phyloP scores from a whole-genome alignment of 2,329 filamentous ascomycete genomes.

The Didymella pinodella region DNA sequence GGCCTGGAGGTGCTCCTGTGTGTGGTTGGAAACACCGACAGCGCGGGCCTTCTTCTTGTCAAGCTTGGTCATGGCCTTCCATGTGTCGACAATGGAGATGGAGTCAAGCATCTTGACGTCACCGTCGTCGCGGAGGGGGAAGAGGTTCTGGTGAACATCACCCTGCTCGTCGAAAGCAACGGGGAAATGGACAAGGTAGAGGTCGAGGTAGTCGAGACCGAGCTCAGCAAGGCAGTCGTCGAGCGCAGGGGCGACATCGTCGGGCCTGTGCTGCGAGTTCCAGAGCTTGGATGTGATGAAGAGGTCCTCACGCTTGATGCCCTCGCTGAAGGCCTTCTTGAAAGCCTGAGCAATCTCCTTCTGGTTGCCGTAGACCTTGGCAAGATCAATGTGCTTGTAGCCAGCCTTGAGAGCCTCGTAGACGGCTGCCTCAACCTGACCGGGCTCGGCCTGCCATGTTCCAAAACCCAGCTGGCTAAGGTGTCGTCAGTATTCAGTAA shows the following conservation, averaged over 20 bases:
- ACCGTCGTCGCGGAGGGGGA: conserved; percentile 30
- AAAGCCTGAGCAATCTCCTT: conserved; percentile 40
- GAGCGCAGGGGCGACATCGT: conserved; percentile 74
- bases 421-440: conserved; percentile 53
- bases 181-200: conserved; percentile 80
- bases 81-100: conserved; percentile 61
- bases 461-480: conserved; percentile 62
- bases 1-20: conserved; percentile 56
- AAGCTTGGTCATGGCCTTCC: conserved; percentile 51
- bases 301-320: conserved; percentile 57
- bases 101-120: conserved; percentile 53
- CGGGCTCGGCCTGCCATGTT: conserved; percentile 45
- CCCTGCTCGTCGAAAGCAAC: conserved; percentile 59
- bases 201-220: conserved; percentile 85
- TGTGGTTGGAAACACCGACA: conserved; percentile 44
- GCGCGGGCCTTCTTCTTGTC: conserved; percentile 47
- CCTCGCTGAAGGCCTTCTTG: conserved; percentile 45
- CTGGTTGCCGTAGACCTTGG: conserved; percentile 45
- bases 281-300: conserved; percentile 78
- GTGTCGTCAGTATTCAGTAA: conserved; percentile 67
- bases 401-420: conserved; percentile 45
- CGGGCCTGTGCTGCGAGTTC: conserved; percentile 81
- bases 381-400: conserved; percentile 43
- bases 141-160: conserved; percentile 42
- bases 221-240: conserved; percentile 77